These are phyloP conservation scores for Jamesozyma piceae DNA, from an alignment of 805 yeast species.

Conservation along the genomic window DNA sequence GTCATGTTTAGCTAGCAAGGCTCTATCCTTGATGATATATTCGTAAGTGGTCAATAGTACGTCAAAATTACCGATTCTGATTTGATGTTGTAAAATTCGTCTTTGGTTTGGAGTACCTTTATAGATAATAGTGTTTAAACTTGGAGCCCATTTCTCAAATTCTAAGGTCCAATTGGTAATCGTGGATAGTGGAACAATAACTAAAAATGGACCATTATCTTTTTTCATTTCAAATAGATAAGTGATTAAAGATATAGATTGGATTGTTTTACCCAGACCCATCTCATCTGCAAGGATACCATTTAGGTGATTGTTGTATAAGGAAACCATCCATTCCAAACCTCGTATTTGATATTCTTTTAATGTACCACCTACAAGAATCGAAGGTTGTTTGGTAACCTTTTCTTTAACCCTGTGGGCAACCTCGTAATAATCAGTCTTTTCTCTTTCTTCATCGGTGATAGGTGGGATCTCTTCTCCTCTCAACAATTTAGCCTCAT, in stretches of 20 bases:
- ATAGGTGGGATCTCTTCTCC: slow-evolving; percentile 32
- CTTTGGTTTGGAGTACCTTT: slow-evolving; percentile 73
- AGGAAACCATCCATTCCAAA: slow-evolving; percentile 97
- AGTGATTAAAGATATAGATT: slow-evolving; percentile 67
- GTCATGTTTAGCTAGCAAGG: slow-evolving; percentile 54
- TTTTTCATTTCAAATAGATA: slow-evolving; percentile 61
- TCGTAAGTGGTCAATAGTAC: slow-evolving; percentile 75
- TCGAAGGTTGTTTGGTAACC: slow-evolving; percentile 54
- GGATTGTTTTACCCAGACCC: slow-evolving; percentile 96
- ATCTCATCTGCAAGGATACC: slow-evolving; percentile 98
- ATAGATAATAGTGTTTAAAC: slow-evolving; percentile 58
- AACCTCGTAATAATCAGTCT: slow-evolving; percentile 70
- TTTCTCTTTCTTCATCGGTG: slow-evolving; percentile 48
- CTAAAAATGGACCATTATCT: slow-evolving; percentile 60
- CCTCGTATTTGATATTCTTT: slow-evolving; percentile 87
- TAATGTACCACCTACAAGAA: slow-evolving; percentile 66
- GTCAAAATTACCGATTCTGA: slow-evolving; percentile 61
- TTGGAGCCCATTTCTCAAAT: slow-evolving; percentile 86
- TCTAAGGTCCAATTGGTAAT: slow-evolving; percentile 80
- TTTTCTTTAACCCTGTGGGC: slow-evolving; percentile 69
- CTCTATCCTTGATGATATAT: slow-evolving; percentile 69
- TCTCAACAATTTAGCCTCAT: slow-evolving; percentile 28
- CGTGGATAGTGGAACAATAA: slow-evolving; percentile 76
- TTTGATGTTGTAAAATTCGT: slow-evolving; percentile 52
- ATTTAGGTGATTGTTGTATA: slow-evolving; percentile 86